Evolutionary conservation across 2,329 filamentous ascomycete species (phyloP).

Genomic region (Leptoxyphium fumago): DNA sequence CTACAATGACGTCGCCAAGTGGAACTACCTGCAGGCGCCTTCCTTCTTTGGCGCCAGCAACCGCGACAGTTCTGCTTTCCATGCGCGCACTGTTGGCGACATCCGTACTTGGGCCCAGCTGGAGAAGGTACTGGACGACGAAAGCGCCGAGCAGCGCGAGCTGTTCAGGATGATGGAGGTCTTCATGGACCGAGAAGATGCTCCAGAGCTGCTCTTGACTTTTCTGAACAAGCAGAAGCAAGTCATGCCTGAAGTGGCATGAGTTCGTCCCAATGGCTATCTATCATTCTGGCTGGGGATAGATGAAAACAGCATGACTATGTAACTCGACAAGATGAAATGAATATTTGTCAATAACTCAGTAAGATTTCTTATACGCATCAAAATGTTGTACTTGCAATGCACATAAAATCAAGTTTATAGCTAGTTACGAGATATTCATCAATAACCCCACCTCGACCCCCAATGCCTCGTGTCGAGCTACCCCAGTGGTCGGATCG

Average conservation of each 20-base stretch:
- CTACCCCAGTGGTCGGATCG: too few species aligned
- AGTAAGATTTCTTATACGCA: too few species aligned
- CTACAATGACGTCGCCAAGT: slow-evolving; percentile 70
- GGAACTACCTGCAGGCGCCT: slow-evolving; percentile 54
- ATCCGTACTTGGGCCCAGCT: slow-evolving; percentile 57
- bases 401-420: too few species aligned
- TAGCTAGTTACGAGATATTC: too few species aligned
- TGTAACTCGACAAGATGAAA: too few species aligned
- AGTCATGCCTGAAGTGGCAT: background rate
- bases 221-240: background rate
- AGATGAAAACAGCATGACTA: too few species aligned
- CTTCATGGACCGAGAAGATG: slow-evolving; percentile 4
- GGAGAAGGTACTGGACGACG: slow-evolving; percentile 46
- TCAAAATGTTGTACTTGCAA: too few species aligned
- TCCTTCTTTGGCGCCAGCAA: slow-evolving; percentile 50
- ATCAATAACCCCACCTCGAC: too few species aligned
- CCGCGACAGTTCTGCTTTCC: slow-evolving; percentile 45
- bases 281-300: too few species aligned
- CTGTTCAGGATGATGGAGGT: slow-evolving; percentile 4
- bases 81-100: background rate
- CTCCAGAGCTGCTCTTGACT: background rate
- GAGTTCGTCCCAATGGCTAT: too few species aligned
- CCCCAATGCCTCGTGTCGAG: too few species aligned
- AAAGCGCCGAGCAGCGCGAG: background rate
- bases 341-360: too few species aligned